A percentile compares a stretch with the other conserved stretches of the same genome.
These are phyloP conservation scores for Coemansia sp. DNA, from an alignment of 192 early-diverging fungal species.

Conservation along the genomic window DNA sequence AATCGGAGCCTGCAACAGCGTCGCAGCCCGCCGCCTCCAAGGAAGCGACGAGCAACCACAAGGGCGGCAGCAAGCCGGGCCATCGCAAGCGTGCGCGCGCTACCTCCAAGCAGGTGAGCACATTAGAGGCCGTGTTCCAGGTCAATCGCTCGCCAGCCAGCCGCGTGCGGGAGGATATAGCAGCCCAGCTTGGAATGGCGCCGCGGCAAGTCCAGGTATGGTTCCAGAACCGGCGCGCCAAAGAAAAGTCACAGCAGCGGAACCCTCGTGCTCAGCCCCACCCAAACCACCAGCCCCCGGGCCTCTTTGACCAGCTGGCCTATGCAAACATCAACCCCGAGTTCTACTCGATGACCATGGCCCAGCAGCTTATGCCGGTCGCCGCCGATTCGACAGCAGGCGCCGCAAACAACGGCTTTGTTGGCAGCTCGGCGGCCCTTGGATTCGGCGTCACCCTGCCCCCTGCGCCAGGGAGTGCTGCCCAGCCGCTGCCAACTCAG, in stretches of 20 bases:
- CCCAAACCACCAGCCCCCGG: conserved; percentile 18
- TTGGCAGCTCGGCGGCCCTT: conserved; percentile 2
- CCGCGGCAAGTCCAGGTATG: conserved; percentile 74
- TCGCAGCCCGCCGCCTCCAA: background rate
- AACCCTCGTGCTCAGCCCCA: conserved; percentile 29
- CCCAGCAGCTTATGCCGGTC: conserved; percentile 19
- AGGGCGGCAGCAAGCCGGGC: conserved; percentile 15
- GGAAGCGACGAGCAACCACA: no score
- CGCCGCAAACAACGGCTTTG: background rate
- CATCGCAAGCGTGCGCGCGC: conserved; percentile 62
- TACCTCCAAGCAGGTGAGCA: conserved; percentile 62
- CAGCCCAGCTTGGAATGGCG: conserved; percentile 63
- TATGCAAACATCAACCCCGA: conserved; percentile 21
- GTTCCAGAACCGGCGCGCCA: conserved; percentile 88
- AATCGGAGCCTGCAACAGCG: no score
- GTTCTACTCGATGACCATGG: conserved; percentile 30
- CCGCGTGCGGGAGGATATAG: conserved; percentile 55
- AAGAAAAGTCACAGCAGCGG: conserved; percentile 55
- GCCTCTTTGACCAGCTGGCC: conserved; percentile 23
- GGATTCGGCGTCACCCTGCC: conserved; percentile 1
- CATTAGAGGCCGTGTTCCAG: conserved; percentile 62
- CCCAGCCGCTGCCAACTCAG: background rate
- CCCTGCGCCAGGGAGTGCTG: background rate
- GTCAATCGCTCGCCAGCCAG: conserved; percentile 70
- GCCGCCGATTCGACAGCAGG: conserved; percentile 1